phyloP scores from a whole-genome alignment of 352 stramenopile genomes.

The Pythium brachiatum region DNA sequence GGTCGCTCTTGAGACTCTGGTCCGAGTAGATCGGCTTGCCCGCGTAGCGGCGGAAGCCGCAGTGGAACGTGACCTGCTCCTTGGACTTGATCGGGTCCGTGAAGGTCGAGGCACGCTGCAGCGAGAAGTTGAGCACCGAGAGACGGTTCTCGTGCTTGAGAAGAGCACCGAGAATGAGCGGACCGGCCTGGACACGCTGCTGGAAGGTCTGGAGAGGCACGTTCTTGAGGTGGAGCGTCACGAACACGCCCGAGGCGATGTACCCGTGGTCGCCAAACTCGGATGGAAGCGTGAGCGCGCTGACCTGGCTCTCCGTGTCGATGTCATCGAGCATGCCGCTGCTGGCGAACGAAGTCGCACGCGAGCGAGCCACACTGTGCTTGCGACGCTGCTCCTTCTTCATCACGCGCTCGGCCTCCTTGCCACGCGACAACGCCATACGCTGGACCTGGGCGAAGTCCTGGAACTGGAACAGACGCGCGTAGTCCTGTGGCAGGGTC shows the following conservation, averaged over 20 bases:
- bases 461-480: constrained; percentile 95
- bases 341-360: constrained; percentile 51
- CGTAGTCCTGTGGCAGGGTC: constrained; percentile 96
- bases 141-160: constrained; percentile 97
- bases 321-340: constrained; percentile 75
- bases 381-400: constrained; percentile 65
- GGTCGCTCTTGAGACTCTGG: constrained; percentile 98
- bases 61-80: constrained; percentile 94
- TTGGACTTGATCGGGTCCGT: constrained; percentile 95
- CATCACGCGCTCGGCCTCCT: constrained; percentile 70
- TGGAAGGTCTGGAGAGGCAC: constrained; percentile 59
- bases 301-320: constrained; percentile 37
- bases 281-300: constrained; percentile 31
- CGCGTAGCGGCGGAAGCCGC: constrained; percentile 94
- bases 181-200: constrained; percentile 52
- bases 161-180: constrained; percentile 81
- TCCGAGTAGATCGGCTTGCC: constrained; percentile 96
- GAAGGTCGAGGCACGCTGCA: constrained; percentile 81
- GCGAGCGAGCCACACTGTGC: constrained; percentile 42
- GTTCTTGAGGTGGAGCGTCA: constrained; percentile 85
- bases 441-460: constrained; percentile 95
- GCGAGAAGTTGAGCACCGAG: constrained; percentile 97
- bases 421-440: constrained; percentile 82
- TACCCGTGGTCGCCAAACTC: constrained; percentile 81
- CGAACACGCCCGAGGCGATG: constrained; percentile 92